Percentiles rank a stretch among this genome's conserved stretches.
Conservation (phyloP, 805 yeast genomes). For the Wickerhamiella australiensis region DNA sequence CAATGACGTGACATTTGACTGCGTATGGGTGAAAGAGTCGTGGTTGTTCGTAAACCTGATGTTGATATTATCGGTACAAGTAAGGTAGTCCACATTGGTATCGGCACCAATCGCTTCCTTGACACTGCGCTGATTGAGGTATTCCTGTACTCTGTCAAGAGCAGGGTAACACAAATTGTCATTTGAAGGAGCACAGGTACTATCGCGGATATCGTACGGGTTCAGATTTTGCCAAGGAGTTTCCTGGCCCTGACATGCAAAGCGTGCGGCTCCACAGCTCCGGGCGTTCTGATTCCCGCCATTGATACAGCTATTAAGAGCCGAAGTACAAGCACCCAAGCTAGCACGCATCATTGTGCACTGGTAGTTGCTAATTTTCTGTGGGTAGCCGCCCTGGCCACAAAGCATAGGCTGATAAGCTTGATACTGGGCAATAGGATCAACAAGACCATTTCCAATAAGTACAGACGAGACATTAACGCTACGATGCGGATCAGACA, state of each 20-base stretch:
- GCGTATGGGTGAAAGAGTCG: slow-evolving; percentile 90
- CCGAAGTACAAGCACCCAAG: slow-evolving; percentile 13
- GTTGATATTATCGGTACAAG: slow-evolving; percentile 65
- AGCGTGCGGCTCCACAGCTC: slow-evolving; percentile 13
- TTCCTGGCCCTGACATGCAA: slow-evolving; percentile 14
- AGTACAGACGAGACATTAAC: slow-evolving; percentile 65
- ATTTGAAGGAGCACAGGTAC: slow-evolving; percentile 51
- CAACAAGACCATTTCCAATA: slow-evolving; percentile 90
- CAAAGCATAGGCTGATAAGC: slow-evolving; percentile 92
- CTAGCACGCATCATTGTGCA: slow-evolving; percentile 15
- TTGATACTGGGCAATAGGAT: slow-evolving; percentile 63
- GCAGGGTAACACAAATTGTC: slow-evolving; percentile 44
- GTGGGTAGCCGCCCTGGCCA: slow-evolving; percentile 63
- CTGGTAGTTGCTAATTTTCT: slow-evolving; percentile 11
- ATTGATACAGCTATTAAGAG: slow-evolving; percentile 15
- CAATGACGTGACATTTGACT: slow-evolving; percentile 51
- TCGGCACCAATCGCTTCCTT: slow-evolving; percentile 47
- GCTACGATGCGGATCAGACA: slow-evolving; percentile 35
- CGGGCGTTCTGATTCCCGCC: slow-evolving; percentile 8
- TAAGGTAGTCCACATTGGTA: slow-evolving; percentile 40
- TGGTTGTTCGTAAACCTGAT: slow-evolving; percentile 36
- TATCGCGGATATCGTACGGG: slow-evolving; percentile 51
- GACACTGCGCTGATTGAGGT: slow-evolving; percentile 43
- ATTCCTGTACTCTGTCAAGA: slow-evolving; percentile 39
- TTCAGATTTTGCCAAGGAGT: slow-evolving; percentile 35